Percentiles rank a stretch among this genome's conserved stretches.
phyloP scores from a whole-genome alignment of 2,329 filamentous ascomycete genomes.

The Mariannaea sp. region DNA sequence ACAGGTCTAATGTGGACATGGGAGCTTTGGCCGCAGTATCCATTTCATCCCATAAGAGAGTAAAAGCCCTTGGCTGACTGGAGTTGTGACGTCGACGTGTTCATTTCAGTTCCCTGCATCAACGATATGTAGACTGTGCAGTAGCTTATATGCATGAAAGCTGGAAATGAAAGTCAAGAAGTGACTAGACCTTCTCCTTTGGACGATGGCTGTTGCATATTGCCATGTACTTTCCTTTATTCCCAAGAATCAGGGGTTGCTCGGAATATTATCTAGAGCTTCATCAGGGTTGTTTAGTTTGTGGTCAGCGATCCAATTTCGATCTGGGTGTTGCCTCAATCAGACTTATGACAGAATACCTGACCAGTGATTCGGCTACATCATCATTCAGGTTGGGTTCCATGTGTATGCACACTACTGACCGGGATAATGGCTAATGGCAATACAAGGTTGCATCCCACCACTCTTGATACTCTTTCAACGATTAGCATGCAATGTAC shows the following conservation, averaged over 20 bases:
- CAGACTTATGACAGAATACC: too few relatives aligned
- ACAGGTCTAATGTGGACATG: neutral
- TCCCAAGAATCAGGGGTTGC: constrained; percentile 19
- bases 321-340: constrained; percentile 24
- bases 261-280: constrained; percentile 27
- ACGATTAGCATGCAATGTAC: neutral
- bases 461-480: neutral
- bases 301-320: constrained; percentile 27
- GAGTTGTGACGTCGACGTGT: constrained; percentile 9
- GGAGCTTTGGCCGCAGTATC: constrained; percentile 8
- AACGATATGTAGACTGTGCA: too few relatives aligned
- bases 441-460: neutral
- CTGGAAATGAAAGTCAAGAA: constrained; percentile 15
- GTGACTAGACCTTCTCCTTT: constrained; percentile 12
- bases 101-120: too few relatives aligned
- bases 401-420: neutral
- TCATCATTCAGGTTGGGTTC: constrained; percentile 5
- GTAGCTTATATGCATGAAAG: constrained; percentile 7
- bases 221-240: too few relatives aligned
- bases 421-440: neutral
- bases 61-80: constrained; percentile 1
- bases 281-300: constrained; percentile 12
- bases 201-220: too few relatives aligned
- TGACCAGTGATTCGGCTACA: too few relatives aligned
- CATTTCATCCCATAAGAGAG: neutral